Conservation (phyloP, 164 flowering plant species). For the Vitis labrusca region DNA sequence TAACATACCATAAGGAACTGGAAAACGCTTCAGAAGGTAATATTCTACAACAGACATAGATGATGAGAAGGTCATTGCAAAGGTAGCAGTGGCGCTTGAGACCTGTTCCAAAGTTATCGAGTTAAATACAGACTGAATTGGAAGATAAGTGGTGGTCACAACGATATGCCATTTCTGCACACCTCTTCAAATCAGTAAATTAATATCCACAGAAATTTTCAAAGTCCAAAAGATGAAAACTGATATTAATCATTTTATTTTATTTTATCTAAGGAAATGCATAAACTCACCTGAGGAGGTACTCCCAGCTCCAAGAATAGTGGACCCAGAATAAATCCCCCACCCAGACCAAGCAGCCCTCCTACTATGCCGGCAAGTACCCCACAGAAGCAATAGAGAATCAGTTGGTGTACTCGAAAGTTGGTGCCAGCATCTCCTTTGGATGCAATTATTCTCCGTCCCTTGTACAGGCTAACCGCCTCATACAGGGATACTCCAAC, state of each 20-base stretch:
- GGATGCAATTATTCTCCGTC: slow-evolving; percentile 63
- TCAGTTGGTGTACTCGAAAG: slow-evolving; percentile 58
- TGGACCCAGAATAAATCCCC: slow-evolving; percentile 94
- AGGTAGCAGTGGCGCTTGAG: slow-evolving; percentile 96
- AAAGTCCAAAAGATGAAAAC: no score
- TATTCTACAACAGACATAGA: slow-evolving; percentile 98
- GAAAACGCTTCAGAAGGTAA: slow-evolving; percentile 89
- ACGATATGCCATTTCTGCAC: no score
- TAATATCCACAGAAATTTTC: no score
- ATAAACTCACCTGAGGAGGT: slow-evolving; percentile 81
- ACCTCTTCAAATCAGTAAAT: background rate
- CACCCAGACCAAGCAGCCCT: slow-evolving; percentile 93
- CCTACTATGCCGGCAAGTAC: slow-evolving; percentile 87
- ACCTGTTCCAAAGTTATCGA: slow-evolving; percentile 52
- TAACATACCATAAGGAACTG: slow-evolving; percentile 84
- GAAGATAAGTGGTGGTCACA: no score
- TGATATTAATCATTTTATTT: background rate
- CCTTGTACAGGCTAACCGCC: slow-evolving; percentile 70
- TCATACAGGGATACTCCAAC: slow-evolving; percentile 71
- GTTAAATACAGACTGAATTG: background rate
- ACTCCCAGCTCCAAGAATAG: slow-evolving; percentile 89
- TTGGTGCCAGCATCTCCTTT: slow-evolving; percentile 55
- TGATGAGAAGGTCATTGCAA: slow-evolving; percentile 97
- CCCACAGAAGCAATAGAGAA: slow-evolving; percentile 61
- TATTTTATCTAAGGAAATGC: background rate